Percentiles rank a stretch among this genome's conserved stretches.
Evolutionary conservation across 2,329 filamentous ascomycete genomes (phyloP).

Genomic region (Albophoma yamanashiensis): DNA sequence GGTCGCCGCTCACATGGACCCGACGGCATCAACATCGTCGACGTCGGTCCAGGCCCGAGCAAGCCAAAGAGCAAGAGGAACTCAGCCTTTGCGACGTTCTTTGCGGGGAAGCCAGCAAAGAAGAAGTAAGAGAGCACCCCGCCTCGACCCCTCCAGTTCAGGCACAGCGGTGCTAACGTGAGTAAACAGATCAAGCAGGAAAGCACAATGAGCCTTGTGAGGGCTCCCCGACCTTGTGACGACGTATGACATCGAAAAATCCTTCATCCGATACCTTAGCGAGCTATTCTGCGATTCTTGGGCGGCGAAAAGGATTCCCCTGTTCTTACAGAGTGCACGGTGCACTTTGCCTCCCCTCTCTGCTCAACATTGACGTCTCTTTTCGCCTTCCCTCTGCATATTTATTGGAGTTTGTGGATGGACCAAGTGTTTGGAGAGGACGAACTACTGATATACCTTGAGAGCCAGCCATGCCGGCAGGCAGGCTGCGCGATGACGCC

Average conservation of each 20-base stretch:
- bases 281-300: slow-evolving; percentile 2
- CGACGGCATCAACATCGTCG: slow-evolving; percentile 6
- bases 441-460: slow-evolving; percentile 6
- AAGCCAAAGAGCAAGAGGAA: slow-evolving; percentile 7
- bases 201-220: slow-evolving; percentile 7
- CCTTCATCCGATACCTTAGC: slow-evolving; percentile 7
- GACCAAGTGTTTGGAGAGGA: slow-evolving; percentile 11
- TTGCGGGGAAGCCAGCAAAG: slow-evolving; percentile 10
- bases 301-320: neutral
- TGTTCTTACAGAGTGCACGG: neutral
- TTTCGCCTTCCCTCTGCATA: slow-evolving; percentile 4
- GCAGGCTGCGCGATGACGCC: neutral
- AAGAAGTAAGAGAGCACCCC: slow-evolving; percentile 10
- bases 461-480: neutral
- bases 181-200: slow-evolving; percentile 7
- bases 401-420: slow-evolving; percentile 12
- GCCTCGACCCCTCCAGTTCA: no score
- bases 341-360: neutral
- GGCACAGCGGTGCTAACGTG: neutral
- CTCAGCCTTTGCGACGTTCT: slow-evolving; percentile 8
- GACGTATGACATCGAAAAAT: slow-evolving; percentile 3
- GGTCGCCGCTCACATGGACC: slow-evolving; percentile 1
- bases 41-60: slow-evolving; percentile 6
- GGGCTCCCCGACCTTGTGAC: neutral
- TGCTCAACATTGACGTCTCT: neutral